Base-by-base conservation (phyloP, 768 basidiomycete genomes). In the Tulasnella sp. region DNA sequence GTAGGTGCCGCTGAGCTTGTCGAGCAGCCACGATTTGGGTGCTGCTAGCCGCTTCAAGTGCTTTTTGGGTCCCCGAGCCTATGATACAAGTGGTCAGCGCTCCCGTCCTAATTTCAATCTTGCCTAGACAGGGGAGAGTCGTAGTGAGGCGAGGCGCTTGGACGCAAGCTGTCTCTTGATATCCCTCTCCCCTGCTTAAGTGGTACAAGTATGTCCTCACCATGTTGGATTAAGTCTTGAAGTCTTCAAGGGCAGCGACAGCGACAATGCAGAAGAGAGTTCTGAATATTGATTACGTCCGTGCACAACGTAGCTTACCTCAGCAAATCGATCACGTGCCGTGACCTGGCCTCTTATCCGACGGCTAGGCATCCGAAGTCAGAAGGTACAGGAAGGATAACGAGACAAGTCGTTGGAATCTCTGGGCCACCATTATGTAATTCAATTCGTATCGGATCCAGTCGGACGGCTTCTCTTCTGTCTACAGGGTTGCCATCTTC, bases 11-110 rank as follows among this genome's bases (percentile, higher is more conserved):
- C 94, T 93, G 85, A 99, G 88, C 90, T 99, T 99, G 91, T 99
- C 96, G 83, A 99, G 91, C 97, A 99, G 98, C 98, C 98, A 99
- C 89, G 96, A 94, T 73, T 96, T 97, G 82, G 98, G 98, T 82
- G 98, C 98, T 83, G 93, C 92, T 81, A 99, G 92, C 86, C 97
- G 94, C 91, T 98, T 98, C 89, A 98, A 91, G 87, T 98, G 97
- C 89, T 98, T 98, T 93, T 95, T 98, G 83, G 97, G 97, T 92
- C 97, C 97, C 87, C 97, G 93, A 86, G 91, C 96, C 97, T 98
- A 83, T 31, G 24, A 54, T 12, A 58, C 46, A 44, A 73, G 37
- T 44, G 42, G 28, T 83, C 83, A 83, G 85, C 42, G n/a, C 34
- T 37, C 18, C 11, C 42, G 72, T 73, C 72, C 31, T 16, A 11